These are phyloP conservation scores for Irineochytrium annulatum DNA, from an alignment of 192 early-diverging fungal genomes.

Conservation along the genomic window DNA sequence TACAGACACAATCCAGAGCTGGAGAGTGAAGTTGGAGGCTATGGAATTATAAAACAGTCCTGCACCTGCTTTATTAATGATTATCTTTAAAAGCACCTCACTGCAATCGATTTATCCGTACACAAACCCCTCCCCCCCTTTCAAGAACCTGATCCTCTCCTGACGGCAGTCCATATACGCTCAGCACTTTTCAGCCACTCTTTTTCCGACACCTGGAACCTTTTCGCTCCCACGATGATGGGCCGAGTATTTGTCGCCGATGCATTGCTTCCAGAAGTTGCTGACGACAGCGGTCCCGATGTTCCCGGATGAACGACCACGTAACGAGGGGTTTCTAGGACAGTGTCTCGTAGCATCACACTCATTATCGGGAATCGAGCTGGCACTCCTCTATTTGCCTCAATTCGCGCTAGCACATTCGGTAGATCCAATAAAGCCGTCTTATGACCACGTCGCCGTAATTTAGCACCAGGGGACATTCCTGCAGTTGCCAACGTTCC, in stretches of 20 bases:
- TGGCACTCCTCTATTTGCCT: neutral
- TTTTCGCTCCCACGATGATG: neutral
- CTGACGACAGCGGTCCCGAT: neutral
- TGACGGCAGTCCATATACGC: too few species aligned
- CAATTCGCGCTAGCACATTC: too few species aligned
- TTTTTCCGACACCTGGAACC: conserved; percentile 19
- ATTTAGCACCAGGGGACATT: neutral
- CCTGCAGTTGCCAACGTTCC: neutral
- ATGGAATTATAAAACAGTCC: too few species aligned
- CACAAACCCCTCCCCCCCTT: too few species aligned
- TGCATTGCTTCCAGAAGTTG: neutral
- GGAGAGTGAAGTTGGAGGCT: too few species aligned
- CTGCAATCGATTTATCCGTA: too few species aligned
- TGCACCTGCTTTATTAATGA: too few species aligned
- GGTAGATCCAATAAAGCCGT: neutral
- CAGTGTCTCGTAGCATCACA: conserved; percentile 12
- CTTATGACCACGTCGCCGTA: neutral
- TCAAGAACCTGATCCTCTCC: too few species aligned
- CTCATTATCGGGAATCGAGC: conserved; percentile 13
- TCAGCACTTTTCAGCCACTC: conserved; percentile 17
- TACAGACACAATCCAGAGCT: too few species aligned
- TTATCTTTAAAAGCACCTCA: too few species aligned
- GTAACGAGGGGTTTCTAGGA: conserved; percentile 15
- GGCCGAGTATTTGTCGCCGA: neutral
- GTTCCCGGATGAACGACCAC: conserved; percentile 2